A percentile compares a stretch with the other conserved stretches of the same genome.
These are phyloP conservation scores for Tylopilus microsporus DNA, from an alignment of 1,284 basidiomycete genomes.

Conservation along the genomic window DNA sequence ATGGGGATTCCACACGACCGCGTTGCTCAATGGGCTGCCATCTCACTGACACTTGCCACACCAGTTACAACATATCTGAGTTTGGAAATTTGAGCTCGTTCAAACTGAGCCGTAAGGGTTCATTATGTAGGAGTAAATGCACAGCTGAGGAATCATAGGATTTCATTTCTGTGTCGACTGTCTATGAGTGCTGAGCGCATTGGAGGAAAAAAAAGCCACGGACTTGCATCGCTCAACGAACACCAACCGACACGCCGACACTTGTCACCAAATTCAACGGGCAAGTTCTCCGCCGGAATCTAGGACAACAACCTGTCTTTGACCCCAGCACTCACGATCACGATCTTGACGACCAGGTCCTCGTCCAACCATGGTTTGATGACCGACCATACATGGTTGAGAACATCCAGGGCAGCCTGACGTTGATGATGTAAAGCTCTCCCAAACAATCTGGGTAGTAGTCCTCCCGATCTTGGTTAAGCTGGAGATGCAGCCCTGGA, in stretches of 20 bases:
- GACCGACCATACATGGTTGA: conserved; percentile 80
- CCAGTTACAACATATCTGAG: no score
- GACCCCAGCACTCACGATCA: conserved; percentile 69
- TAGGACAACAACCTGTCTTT: conserved; percentile 70
- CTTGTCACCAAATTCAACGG: conserved; percentile 78
- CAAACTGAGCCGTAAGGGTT: no score
- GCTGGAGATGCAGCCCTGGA: conserved; percentile 85
- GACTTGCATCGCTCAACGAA: conserved; percentile 85
- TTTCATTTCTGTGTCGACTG: no score
- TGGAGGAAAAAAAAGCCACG: conserved; percentile 62
- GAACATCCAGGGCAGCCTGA: conserved; percentile 93
- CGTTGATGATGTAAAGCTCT: conserved; percentile 94
- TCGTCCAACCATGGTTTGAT: conserved; percentile 95
- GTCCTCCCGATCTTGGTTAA: conserved; percentile 82
- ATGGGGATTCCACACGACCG: no score
- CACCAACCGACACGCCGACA: conserved; percentile 82
- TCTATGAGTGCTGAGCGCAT: no score
- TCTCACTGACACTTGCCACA: no score
- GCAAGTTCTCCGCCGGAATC: conserved; percentile 81
- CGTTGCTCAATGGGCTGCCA: no score
- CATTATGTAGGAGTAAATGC: no score
- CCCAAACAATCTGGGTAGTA: conserved; percentile 94
- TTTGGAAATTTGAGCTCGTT: no score
- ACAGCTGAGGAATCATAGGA: no score
- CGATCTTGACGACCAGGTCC: conserved; percentile 91